Percentiles rank a stretch among this genome's conserved stretches.
These are phyloP conservation scores for Arthrobotrys entomopaga DNA, from an alignment of 2,329 filamentous ascomycete species.

Conservation along the genomic window DNA sequence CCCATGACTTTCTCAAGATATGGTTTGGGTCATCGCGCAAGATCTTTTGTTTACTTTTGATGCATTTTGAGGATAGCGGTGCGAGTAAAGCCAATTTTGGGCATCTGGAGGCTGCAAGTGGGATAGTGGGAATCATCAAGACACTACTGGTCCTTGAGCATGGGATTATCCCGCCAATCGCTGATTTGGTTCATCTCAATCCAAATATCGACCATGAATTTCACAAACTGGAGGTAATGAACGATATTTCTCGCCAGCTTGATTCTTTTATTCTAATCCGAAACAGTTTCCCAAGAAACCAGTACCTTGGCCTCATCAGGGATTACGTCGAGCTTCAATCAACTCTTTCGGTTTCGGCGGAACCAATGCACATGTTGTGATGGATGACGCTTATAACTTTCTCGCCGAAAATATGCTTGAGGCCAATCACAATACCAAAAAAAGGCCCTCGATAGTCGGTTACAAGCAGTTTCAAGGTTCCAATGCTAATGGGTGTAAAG, in stretches of 20 bases:
- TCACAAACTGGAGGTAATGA: background rate
- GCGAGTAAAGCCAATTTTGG: conserved; percentile 67
- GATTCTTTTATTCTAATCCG: background rate
- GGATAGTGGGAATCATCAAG: background rate
- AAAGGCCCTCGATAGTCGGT: background rate
- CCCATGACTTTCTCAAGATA: background rate
- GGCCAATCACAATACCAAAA: background rate
- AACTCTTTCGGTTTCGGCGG: background rate
- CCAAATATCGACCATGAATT: background rate
- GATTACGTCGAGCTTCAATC: background rate
- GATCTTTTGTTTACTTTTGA: too few relatives aligned
- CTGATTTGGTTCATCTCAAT: background rate
- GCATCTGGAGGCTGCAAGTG: conserved; percentile 66
- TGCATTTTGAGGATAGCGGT: background rate
- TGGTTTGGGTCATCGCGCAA: too few relatives aligned
- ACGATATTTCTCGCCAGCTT: background rate
- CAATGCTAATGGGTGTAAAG: too few relatives aligned
- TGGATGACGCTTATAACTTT: conserved; percentile 29
- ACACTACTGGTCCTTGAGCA: background rate
- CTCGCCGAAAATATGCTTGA: conserved; percentile 7
- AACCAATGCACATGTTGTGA: conserved; percentile 2
- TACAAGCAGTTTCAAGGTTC: too few relatives aligned
- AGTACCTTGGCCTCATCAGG: background rate
- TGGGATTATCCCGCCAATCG: background rate
- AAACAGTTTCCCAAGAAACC: background rate